phyloP scores from a whole-genome alignment of 768 basidiomycete genomes.

The Mycena floridula region DNA sequence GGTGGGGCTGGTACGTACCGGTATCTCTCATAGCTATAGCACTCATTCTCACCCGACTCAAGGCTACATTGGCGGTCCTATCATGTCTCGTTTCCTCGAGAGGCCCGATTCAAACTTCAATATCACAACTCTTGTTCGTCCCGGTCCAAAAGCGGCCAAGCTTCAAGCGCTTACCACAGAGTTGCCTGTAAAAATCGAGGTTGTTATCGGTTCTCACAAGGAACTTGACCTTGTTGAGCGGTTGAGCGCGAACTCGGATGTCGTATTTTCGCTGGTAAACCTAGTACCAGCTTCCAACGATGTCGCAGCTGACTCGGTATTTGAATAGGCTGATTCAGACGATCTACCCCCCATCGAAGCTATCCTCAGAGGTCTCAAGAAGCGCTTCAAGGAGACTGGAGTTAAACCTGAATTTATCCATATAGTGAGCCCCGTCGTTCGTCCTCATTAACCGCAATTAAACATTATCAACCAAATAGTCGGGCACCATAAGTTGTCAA shows the following conservation, averaged over 20 bases:
- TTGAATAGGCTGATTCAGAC: conserved; percentile 39
- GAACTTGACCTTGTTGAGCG: conserved; percentile 36
- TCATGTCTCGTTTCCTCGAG: conserved; percentile 33
- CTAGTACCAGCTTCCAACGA: conserved; percentile 1
- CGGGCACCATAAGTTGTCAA: no score
- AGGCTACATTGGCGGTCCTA: conserved; percentile 47
- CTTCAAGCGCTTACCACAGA: no score
- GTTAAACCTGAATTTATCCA: conserved; percentile 48
- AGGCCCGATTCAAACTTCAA: conserved; percentile 30
- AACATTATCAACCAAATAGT: no score
- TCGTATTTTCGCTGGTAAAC: conserved; percentile 35
- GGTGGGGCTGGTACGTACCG: no score
- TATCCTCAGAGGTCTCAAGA: conserved; percentile 48
- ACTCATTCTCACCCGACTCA: no score
- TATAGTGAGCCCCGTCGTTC: conserved; percentile 42
- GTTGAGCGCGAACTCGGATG: conserved; percentile 36
- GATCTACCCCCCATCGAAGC: conserved; percentile 36
- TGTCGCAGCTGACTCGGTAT: neutral
- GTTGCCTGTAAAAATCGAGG: conserved; percentile 27
- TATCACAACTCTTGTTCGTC: conserved; percentile 40
- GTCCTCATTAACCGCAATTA: no score
- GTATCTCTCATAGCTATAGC: no score
- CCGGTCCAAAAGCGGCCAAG: conserved; percentile 36
- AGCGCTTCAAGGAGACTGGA: conserved; percentile 33
- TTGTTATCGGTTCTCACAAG: conserved; percentile 38